Base-by-base conservation (phyloP, 1,284 basidiomycete genomes). In the Tetrapyrgos nigripes region DNA sequence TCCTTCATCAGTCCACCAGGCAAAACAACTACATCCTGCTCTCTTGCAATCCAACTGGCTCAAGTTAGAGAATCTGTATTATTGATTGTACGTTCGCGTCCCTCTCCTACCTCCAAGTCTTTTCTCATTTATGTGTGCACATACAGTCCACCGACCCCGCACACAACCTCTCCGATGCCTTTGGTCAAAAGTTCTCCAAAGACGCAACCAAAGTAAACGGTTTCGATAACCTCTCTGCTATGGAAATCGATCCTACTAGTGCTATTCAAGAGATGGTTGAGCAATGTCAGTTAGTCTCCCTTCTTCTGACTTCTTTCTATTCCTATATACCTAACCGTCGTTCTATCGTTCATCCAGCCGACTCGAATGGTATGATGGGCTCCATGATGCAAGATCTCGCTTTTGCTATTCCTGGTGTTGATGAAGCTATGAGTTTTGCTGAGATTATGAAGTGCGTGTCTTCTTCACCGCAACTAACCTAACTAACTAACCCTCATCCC, bases 301-400 rank as follows among this genome's bases (percentile, higher is more conserved):
- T 52, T 24, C 50, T n/a, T 3, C 50, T 31, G n/a, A n/a, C 26
- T 50, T 79, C 43, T 14, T 44, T 45, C 10, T 27, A 50, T 24
- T 29, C 23, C 44, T 21, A 49, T n/a, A n/a, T n/a, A 23, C 35
- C 50, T 54, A n/a, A 56, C 28, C 55, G 50, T 40, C 49, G 31
- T 55, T 29, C 24, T 45, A 96, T 98, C 68, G 78, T 97, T 46
- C 88, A 91, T 72, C 44, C 68, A 95, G 93, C 93, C 63, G 95
- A 97, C 72, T 87, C 88, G 59, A 93, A 93, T 67, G 96, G 95
- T 4, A 94, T 94, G 82, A 98, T 99, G 96, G 95, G 95, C 33
- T 90, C 92, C 63, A 98, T 99, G 94, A 98, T 99, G 95, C 97
- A 99, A 75, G 97, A 99, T 77, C 84, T 99, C 40, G 97, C 97